A percentile compares a stretch with the other conserved stretches of the same genome.
Evolutionary conservation across 2,329 filamentous ascomycete species (phyloP).

Genomic region (Ophiosphaerella herpotricha): DNA sequence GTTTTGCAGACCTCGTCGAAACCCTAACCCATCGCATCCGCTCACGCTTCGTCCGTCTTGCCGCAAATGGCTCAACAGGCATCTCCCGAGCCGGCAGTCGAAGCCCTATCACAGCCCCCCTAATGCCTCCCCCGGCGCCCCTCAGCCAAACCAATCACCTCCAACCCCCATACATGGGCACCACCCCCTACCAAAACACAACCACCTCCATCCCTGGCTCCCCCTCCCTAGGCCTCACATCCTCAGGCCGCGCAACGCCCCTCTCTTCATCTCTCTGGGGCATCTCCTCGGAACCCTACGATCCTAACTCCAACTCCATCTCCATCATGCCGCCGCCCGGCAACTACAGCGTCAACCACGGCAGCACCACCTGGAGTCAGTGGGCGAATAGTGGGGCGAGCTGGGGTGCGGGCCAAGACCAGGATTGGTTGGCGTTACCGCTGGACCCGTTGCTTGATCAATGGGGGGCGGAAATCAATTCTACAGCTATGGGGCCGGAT

Average conservation of each 20-base stretch:
- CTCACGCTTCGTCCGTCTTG: slow-evolving; percentile 68
- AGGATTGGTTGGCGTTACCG: slow-evolving; percentile 66
- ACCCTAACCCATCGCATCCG: slow-evolving; percentile 75
- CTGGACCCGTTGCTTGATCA: slow-evolving; percentile 64
- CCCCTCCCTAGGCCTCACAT: slow-evolving; percentile 31
- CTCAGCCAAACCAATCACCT: slow-evolving; percentile 20
- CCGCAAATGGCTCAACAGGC: slow-evolving; percentile 51
- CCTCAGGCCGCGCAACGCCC: slow-evolving; percentile 41
- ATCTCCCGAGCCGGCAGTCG: slow-evolving; percentile 46
- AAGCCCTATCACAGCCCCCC: slow-evolving; percentile 34
- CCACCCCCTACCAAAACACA: slow-evolving; percentile 19
- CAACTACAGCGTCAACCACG: slow-evolving; percentile 21
- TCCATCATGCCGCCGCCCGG: slow-evolving; percentile 56
- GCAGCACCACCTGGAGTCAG: slow-evolving; percentile 20
- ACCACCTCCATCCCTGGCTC: slow-evolving; percentile 31
- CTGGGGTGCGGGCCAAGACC: slow-evolving; percentile 36
- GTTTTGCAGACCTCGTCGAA: slow-evolving; percentile 82
- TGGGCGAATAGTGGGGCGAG: slow-evolving; percentile 27
- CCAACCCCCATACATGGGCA: slow-evolving; percentile 18
- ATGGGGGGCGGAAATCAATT: slow-evolving; percentile 62
- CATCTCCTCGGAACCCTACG: slow-evolving; percentile 52
- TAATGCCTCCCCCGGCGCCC: slow-evolving; percentile 39
- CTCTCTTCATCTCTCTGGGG: slow-evolving; percentile 47
- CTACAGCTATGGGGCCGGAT: slow-evolving; percentile 65
- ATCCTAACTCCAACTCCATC: slow-evolving; percentile 49